phyloP scores from a whole-genome alignment of 352 stramenopile genomes.

The Peronospora destructor region DNA sequence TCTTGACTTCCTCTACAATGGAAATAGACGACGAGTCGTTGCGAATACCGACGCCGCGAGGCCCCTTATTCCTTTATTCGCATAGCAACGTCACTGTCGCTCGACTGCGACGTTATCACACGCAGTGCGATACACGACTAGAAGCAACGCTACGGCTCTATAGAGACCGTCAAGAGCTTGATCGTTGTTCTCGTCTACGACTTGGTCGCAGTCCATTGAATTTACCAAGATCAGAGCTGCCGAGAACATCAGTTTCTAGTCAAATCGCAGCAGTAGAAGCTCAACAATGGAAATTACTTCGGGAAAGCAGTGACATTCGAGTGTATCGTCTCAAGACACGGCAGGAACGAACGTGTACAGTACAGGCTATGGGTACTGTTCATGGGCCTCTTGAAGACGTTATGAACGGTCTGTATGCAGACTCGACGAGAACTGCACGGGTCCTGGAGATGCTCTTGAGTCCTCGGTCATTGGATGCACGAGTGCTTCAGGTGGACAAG shows the following conservation, averaged over 20 bases:
- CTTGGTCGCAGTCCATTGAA: slow-evolving; percentile 12
- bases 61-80: slow-evolving; percentile 10
- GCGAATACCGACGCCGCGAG: slow-evolving; percentile 1
- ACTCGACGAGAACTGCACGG: slow-evolving; percentile 56
- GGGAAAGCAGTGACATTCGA: slow-evolving; percentile 51
- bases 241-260: slow-evolving; percentile 1
- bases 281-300: slow-evolving; percentile 60
- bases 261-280: slow-evolving; percentile 7
- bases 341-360: slow-evolving; percentile 36
- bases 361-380: slow-evolving; percentile 56
- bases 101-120: slow-evolving; percentile 42
- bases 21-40: slow-evolving; percentile 31
- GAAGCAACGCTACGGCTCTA: slow-evolving; percentile 39
- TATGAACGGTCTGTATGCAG: slow-evolving; percentile 73
- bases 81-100: slow-evolving; percentile 37
- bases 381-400: slow-evolving; percentile 58
- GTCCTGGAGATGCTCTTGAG: slow-evolving; percentile 61
- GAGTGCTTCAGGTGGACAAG: slow-evolving; percentile 66
- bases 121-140: slow-evolving; percentile 39
- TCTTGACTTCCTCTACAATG: slow-evolving; percentile 28
- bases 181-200: slow-evolving; percentile 14
- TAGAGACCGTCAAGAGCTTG: slow-evolving; percentile 41
- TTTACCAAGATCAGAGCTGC: slow-evolving; percentile 4
- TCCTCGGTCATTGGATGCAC: slow-evolving; percentile 42
- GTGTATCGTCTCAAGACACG: slow-evolving; percentile 46